Evolutionary conservation across 1,284 basidiomycete genomes (phyloP).

Genomic region (Papiliotrema terrestris): DNA sequence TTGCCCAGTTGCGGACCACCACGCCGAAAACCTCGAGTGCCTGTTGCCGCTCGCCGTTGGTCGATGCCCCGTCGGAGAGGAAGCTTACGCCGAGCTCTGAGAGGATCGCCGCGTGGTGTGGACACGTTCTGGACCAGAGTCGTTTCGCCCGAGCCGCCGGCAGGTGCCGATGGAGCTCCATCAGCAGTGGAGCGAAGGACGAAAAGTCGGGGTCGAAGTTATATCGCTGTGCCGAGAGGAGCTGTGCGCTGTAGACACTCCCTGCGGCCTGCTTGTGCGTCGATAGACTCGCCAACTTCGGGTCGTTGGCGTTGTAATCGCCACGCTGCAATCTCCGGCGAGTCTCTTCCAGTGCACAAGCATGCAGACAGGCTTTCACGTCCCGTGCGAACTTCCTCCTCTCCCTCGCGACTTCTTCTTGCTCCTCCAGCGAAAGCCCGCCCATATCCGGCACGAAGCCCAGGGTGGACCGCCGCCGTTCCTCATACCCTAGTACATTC

Average conservation of each 20-base stretch:
- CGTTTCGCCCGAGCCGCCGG: conserved; percentile 38
- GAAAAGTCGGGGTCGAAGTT: conserved; percentile 31
- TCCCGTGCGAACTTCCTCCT: conserved; percentile 39
- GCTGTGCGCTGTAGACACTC: conserved; percentile 16
- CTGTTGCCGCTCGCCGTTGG: conserved; percentile 37
- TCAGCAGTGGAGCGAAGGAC: conserved; percentile 41
- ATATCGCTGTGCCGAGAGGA: conserved; percentile 11
- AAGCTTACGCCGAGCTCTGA: conserved; percentile 40
- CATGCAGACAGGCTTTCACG: conserved; percentile 37
- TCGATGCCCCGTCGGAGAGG: conserved; percentile 25
- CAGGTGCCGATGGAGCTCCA: conserved; percentile 36
- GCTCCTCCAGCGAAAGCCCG: conserved; percentile 28
- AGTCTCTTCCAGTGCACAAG: conserved; percentile 37
- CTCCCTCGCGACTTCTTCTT: conserved; percentile 38
- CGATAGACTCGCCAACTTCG: neutral
- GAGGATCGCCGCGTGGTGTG: conserved; percentile 41
- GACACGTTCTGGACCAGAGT: conserved; percentile 41
- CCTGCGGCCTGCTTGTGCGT: conserved; percentile 8
- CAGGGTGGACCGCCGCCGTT: conserved; percentile 20
- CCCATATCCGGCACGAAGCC: conserved; percentile 15
- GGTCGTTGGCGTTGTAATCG: neutral
- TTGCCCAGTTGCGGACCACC: conserved; percentile 37
- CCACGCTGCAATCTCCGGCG: conserved; percentile 21
- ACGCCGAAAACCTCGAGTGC: conserved; percentile 43
- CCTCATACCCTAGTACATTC: conserved; percentile 35